phyloP scores from a whole-genome alignment of 805 yeast genomes.

The Komagataella populi region DNA sequence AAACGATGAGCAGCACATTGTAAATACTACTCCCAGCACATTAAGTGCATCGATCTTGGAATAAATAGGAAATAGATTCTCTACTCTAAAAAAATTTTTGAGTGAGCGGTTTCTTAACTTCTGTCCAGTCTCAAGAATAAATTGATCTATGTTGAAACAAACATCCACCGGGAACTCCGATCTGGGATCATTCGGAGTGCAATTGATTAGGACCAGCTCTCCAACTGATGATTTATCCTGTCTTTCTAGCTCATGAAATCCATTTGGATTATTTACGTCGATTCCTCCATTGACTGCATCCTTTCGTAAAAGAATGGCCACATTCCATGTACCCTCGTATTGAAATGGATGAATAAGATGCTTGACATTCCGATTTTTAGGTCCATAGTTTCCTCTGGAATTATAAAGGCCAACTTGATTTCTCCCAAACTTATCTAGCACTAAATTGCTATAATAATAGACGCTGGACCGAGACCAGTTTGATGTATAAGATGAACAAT shows the following conservation, averaged over 20 bases:
- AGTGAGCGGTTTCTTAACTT: constrained; percentile 14
- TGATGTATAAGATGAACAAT: neutral
- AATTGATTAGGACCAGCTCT: constrained; percentile 13
- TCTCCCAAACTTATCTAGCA: constrained; percentile 12
- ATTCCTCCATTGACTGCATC: constrained; percentile 3
- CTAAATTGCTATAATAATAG: constrained; percentile 14
- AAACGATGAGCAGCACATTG: constrained; percentile 10
- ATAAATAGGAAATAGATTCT: constrained; percentile 12
- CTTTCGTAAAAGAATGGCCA: constrained; percentile 16
- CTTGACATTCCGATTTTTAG: constrained; percentile 8
- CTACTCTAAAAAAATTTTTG: constrained; percentile 11
- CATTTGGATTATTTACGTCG: neutral
- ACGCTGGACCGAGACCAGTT: constrained; percentile 16
- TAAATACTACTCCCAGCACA: constrained; percentile 13
- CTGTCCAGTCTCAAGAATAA: constrained; percentile 13
- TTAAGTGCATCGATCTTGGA: constrained; percentile 15
- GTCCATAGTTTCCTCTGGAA: constrained; percentile 13
- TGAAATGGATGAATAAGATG: constrained; percentile 16
- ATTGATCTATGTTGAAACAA: constrained; percentile 13
- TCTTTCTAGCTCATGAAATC: neutral
- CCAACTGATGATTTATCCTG: neutral
- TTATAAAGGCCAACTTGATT: constrained; percentile 11
- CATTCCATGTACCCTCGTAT: constrained; percentile 18
- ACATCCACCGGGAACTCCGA: constrained; percentile 11
- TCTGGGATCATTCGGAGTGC: constrained; percentile 5